phyloP scores from a whole-genome alignment of 345 rosid species.

The Boechera retrofracta region DNA sequence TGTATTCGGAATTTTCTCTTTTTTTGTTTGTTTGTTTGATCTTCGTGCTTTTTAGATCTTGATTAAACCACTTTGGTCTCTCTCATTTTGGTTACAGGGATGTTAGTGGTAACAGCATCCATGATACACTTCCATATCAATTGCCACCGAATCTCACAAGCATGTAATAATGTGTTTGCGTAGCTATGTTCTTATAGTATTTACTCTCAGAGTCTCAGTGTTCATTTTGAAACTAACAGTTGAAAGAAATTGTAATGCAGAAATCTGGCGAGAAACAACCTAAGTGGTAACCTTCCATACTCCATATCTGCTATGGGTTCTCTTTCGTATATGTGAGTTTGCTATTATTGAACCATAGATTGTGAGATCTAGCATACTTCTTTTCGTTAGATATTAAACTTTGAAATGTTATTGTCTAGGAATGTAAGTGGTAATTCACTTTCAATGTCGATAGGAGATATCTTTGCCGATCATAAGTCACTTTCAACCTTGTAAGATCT shows the following conservation, averaged over 20 bases:
- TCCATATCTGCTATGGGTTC: slow-evolving; percentile 77
- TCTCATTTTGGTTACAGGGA: slow-evolving; percentile 58
- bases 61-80: neutral
- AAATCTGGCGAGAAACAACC: slow-evolving; percentile 84
- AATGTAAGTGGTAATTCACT: slow-evolving; percentile 85
- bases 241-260: slow-evolving; percentile 53
- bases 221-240: slow-evolving; percentile 22
- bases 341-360: slow-evolving; percentile 32
- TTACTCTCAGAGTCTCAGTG: neutral
- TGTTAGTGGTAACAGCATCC: slow-evolving; percentile 83
- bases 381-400: slow-evolving; percentile 5
- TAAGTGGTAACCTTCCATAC: slow-evolving; percentile 90
- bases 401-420: slow-evolving; percentile 31
- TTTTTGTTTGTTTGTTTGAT: slow-evolving; percentile 11
- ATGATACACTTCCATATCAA: slow-evolving; percentile 88
- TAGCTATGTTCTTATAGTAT: neutral
- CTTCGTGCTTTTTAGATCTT: slow-evolving; percentile 28
- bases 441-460: slow-evolving; percentile 68
- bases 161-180: slow-evolving; percentile 63
- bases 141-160: slow-evolving; percentile 94
- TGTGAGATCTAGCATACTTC: slow-evolving; percentile 1
- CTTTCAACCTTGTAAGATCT: slow-evolving; percentile 73
- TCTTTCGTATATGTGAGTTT: slow-evolving; percentile 77
- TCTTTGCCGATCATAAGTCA: slow-evolving; percentile 60
- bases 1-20: slow-evolving; percentile 28